These are phyloP conservation scores for Hymenoscyphus albidus DNA, from an alignment of 2,329 filamentous ascomycete genomes.

Conservation along the genomic window DNA sequence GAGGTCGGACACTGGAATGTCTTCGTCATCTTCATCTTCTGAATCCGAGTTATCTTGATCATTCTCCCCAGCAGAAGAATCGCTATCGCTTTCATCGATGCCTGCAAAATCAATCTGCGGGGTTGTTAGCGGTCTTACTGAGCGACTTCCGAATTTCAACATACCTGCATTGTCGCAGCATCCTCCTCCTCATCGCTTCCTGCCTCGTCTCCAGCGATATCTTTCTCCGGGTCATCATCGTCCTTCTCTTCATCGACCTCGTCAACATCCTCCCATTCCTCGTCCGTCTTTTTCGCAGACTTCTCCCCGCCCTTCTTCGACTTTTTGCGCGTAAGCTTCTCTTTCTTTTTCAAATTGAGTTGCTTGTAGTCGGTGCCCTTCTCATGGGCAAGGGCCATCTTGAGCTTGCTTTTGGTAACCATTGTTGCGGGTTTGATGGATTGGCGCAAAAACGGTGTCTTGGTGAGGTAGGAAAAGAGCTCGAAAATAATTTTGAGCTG, in stretches of 20 bases:
- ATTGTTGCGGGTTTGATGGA: constrained; percentile 26
- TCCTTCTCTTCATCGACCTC: constrained; percentile 36
- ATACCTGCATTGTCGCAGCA: constrained; percentile 24
- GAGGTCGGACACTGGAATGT: constrained; percentile 85
- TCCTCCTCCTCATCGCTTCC: constrained; percentile 37
- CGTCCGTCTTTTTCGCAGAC: constrained; percentile 33
- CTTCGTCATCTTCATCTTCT: constrained; percentile 74
- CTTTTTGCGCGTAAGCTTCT: constrained; percentile 43
- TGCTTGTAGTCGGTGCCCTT: constrained; percentile 53
- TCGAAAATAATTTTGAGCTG: constrained; percentile 17
- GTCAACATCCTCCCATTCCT: constrained; percentile 42
- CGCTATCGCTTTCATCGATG: constrained; percentile 59
- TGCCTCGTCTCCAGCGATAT: constrained; percentile 34
- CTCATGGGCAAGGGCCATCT: constrained; percentile 51
- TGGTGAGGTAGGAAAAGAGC: constrained; percentile 11
- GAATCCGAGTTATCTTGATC: constrained; percentile 41
- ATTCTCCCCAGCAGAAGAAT: constrained; percentile 48
- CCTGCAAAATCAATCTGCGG: constrained; percentile 48
- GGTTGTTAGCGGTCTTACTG: constrained; percentile 13
- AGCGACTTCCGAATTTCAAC: neutral
- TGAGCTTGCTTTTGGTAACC: constrained; percentile 44
- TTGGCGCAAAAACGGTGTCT: constrained; percentile 2
- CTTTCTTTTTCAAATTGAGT: constrained; percentile 36
- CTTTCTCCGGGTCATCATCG: constrained; percentile 23
- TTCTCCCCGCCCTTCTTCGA: constrained; percentile 41